These are phyloP conservation scores for Neoscytalidium dimidiatum DNA, from an alignment of 2,329 filamentous ascomycete species.

Conservation along the genomic window DNA sequence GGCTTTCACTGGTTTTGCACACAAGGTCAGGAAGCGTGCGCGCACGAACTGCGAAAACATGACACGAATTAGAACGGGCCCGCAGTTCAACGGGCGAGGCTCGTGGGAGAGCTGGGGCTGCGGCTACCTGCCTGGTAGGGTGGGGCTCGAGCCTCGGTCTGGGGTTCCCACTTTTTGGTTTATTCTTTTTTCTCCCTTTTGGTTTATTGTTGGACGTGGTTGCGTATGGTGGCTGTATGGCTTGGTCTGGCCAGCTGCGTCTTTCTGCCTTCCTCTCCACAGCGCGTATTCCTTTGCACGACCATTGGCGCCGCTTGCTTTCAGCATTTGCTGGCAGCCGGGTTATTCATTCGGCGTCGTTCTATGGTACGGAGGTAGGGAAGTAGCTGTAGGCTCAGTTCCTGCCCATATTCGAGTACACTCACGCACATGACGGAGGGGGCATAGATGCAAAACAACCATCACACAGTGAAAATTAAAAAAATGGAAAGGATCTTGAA, in stretches of 20 bases:
- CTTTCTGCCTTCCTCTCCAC: not conserved
- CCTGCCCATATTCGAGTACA: not conserved
- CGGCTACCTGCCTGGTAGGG: not conserved
- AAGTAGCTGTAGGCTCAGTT: not conserved
- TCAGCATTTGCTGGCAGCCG: constrained; percentile 4
- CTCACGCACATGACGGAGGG: not conserved
- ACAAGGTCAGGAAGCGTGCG: constrained; percentile 1
- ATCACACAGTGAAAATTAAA: constrained; percentile 4
- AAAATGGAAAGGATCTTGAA: constrained; percentile 7
- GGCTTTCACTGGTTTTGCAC: not conserved
- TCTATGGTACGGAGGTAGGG: too few species aligned
- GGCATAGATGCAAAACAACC: constrained; percentile 1
- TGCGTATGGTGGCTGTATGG: not conserved
- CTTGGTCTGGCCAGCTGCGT: not conserved
- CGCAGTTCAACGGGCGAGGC: not conserved
- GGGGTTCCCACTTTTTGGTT: not conserved
- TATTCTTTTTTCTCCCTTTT: not conserved
- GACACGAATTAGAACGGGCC: constrained; percentile 9
- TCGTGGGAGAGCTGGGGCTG: not conserved
- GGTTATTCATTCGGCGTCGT: not conserved
- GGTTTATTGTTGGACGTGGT: not conserved
- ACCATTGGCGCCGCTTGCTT: not conserved
- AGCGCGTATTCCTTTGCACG: not conserved
- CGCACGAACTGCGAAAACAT: constrained; percentile 10
- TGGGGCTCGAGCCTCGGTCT: not conserved